These are phyloP conservation scores for Verbena officinalis DNA, from an alignment of 257 asterid genomes.

Conservation along the genomic window DNA sequence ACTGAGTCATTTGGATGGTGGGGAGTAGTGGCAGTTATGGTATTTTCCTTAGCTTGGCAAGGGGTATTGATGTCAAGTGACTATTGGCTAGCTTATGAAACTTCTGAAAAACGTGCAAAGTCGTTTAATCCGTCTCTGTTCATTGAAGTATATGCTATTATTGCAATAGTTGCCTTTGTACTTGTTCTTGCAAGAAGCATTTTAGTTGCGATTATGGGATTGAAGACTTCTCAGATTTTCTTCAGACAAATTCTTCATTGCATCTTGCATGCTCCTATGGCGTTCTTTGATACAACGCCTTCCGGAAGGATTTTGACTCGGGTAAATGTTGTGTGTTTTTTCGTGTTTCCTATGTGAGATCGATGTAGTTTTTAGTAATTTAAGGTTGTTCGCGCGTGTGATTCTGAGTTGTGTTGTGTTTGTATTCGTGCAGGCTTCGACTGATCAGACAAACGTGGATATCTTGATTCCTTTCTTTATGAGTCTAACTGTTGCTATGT, in stretches of 20 bases:
- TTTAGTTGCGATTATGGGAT: conserved; percentile 67
- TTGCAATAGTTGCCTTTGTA: conserved; percentile 49
- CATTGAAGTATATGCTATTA: conserved; percentile 62
- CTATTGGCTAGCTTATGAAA: conserved; percentile 93
- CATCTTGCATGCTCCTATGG: conserved; percentile 95
- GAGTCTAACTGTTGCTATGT: conserved; percentile 57
- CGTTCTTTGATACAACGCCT: conserved; percentile 97
- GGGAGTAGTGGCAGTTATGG: conserved; percentile 57
- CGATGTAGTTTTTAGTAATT: not conserved
- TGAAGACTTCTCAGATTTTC: conserved; percentile 87
- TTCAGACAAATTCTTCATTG: conserved; percentile 75
- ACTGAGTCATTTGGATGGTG: conserved; percentile 90
- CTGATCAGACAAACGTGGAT: conserved; percentile 89
- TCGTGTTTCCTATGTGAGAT: not conserved
- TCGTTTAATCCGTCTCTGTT: conserved; percentile 76
- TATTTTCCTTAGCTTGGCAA: conserved; percentile 69
- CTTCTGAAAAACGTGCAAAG: conserved; percentile 58
- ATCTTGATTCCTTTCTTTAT: conserved; percentile 69
- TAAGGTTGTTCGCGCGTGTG: not conserved
- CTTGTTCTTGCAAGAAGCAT: conserved; percentile 57
- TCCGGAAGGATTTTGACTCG: conserved; percentile 95
- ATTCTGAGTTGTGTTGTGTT: conserved; percentile 3
- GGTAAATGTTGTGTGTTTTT: conserved; percentile 40
- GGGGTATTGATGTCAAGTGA: conserved; percentile 75
- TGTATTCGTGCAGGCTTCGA: conserved; percentile 70